These are phyloP conservation scores for Cetraspora pellucida DNA, from an alignment of 192 early-diverging fungal species.

Conservation along the genomic window DNA sequence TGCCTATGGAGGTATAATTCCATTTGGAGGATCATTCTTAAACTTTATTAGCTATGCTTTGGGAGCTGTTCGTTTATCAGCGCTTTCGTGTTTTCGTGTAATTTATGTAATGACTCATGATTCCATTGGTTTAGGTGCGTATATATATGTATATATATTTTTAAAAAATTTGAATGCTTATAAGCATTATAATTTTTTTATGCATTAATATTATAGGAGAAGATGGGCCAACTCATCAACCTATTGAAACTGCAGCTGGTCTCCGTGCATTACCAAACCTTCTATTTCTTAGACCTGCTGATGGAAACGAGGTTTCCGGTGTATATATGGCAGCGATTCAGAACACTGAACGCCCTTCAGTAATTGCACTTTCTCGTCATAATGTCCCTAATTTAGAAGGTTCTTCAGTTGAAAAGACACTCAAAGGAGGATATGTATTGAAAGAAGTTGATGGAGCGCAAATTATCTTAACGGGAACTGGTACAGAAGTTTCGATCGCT, in stretches of 20 bases:
- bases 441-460: constrained; percentile 63
- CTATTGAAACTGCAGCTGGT: constrained; percentile 90
- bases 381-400: constrained; percentile 90
- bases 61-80: constrained; percentile 84
- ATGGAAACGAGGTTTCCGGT: constrained; percentile 93
- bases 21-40: constrained; percentile 89
- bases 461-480: constrained; percentile 81
- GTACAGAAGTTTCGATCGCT: constrained; percentile 88
- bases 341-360: constrained; percentile 70
- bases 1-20: constrained; percentile 85
- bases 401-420: constrained; percentile 76
- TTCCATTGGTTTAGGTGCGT: constrained; percentile 75
- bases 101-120: constrained; percentile 99
- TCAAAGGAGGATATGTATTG: constrained; percentile 87
- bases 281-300: constrained; percentile 86
- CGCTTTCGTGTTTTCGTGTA: constrained; percentile 86
- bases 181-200: background rate
- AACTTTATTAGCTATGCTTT: constrained; percentile 79
- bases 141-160: background rate
- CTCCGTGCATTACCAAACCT: constrained; percentile 91
- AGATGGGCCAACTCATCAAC: constrained; percentile 99
- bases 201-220: constrained; percentile 69
- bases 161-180: background rate
- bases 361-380: constrained; percentile 90
- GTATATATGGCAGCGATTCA: constrained; percentile 83